phyloP scores from a whole-genome alignment of 192 early-diverging fungal species.

The Gonapodya prolifera region DNA sequence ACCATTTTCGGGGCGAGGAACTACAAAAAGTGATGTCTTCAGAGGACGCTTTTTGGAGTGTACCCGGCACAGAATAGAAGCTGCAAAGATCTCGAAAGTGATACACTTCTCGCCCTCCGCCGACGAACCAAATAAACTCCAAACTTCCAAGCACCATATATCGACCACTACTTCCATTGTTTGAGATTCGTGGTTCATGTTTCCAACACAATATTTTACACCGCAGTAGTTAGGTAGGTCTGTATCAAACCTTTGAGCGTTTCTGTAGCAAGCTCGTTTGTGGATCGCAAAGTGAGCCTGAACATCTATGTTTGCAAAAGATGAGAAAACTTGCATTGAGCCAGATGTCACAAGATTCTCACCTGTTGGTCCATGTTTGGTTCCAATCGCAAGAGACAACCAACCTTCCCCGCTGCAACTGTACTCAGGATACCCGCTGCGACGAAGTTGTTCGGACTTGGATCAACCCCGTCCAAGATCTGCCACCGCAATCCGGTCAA shows the following conservation, averaged over 20 bases:
- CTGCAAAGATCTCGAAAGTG: too few species aligned
- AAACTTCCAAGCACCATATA: too few species aligned
- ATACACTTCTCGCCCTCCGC: too few species aligned
- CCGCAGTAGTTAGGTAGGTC: not conserved
- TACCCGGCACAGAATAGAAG: too few species aligned
- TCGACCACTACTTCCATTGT: too few species aligned
- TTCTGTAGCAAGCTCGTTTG: conserved; percentile 63
- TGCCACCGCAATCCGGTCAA: conserved; percentile 60
- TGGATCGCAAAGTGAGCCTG: conserved; percentile 78
- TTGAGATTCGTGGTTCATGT: not conserved
- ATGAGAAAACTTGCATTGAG: not conserved
- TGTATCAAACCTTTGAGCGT: conserved; percentile 9
- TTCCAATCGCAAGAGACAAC: conserved; percentile 82
- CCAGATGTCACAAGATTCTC: not conserved
- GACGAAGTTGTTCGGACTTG: conserved; percentile 78
- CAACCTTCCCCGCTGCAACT: conserved; percentile 64
- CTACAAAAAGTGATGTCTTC: conserved; percentile 16
- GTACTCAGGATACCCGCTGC: conserved; percentile 77
- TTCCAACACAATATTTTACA: not conserved
- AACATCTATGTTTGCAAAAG: conserved; percentile 47
- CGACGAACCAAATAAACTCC: too few species aligned
- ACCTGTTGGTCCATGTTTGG: conserved; percentile 15
- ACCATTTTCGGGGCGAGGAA: conserved; percentile 70
- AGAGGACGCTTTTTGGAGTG: too few species aligned
- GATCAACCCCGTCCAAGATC: conserved; percentile 70